Evolutionary conservation across 768 basidiomycete genomes (phyloP).

Genomic region (Clitopilus hobsonii): DNA sequence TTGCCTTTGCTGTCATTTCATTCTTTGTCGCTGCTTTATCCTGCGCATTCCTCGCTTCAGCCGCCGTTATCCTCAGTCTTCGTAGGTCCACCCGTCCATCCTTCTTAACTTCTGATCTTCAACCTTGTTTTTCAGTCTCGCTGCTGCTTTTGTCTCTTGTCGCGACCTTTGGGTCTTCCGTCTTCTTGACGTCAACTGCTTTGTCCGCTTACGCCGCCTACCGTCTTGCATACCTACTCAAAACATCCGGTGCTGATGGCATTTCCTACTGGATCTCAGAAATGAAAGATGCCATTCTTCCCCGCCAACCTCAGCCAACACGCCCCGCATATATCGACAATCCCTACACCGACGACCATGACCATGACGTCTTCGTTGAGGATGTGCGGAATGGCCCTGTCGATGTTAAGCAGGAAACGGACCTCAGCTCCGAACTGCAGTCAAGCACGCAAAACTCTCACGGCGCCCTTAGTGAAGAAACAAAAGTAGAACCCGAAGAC

Average conservation of each 20-base stretch:
- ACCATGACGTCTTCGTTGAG: not conserved
- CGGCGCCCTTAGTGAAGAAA: not conserved
- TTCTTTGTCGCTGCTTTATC: constrained; percentile 29
- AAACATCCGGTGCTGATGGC: constrained; percentile 25
- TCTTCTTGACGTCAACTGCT: constrained; percentile 24
- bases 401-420: constrained; percentile 1
- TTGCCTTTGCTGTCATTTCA: constrained; percentile 27
- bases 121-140: constrained; percentile 18
- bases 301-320: not conserved
- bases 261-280: constrained; percentile 20
- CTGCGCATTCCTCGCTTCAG: constrained; percentile 24
- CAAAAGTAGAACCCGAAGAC: not conserved
- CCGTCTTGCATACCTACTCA: constrained; percentile 29
- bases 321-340: no score
- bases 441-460: not conserved
- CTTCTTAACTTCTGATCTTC: not conserved
- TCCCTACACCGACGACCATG: no score
- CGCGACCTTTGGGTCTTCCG: constrained; percentile 25
- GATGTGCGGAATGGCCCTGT: not conserved
- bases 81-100: constrained; percentile 21
- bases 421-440: not conserved
- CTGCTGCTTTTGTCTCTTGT: constrained; percentile 27
- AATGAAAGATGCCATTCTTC: constrained; percentile 12
- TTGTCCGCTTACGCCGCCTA: constrained; percentile 25
- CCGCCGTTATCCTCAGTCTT: constrained; percentile 22